These are phyloP conservation scores for Ophiostoma sp. DNA, from an alignment of 2,329 filamentous ascomycete species.

Conservation along the genomic window DNA sequence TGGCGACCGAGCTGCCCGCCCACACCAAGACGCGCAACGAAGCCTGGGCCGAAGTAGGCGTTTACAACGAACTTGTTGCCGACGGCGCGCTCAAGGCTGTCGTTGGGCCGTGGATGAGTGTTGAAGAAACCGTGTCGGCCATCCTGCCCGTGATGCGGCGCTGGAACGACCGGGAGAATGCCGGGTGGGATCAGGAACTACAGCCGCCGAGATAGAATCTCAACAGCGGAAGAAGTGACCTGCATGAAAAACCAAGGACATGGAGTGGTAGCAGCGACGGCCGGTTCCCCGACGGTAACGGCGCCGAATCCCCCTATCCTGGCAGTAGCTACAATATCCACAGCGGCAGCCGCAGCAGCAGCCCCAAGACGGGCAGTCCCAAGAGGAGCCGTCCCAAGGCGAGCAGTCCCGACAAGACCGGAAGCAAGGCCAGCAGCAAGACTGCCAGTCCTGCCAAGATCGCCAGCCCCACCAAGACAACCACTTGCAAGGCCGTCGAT, in stretches of 20 bases:
- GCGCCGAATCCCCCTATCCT: background rate
- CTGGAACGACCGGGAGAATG: slow-evolving; percentile 43
- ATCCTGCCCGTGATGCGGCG: slow-evolving; percentile 39
- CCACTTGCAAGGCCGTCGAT: background rate
- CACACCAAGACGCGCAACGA: slow-evolving; percentile 30
- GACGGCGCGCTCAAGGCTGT: slow-evolving; percentile 31
- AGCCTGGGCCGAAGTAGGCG: slow-evolving; percentile 34
- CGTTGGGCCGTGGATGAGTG: slow-evolving; percentile 41
- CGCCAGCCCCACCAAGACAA: background rate
- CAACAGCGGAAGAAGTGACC: background rate
- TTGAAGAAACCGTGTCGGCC: slow-evolving; percentile 41
- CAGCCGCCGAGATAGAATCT: slow-evolving; percentile 22
- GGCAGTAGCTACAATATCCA: background rate
- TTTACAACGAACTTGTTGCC: slow-evolving; percentile 31
- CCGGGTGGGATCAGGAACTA: slow-evolving; percentile 39
- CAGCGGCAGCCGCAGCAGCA: background rate
- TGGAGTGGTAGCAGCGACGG: background rate
- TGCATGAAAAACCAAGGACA: background rate
- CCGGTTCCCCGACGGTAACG: too few species aligned
- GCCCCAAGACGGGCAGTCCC: too few species aligned
- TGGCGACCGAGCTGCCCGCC: slow-evolving; percentile 31
- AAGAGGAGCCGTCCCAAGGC: too few species aligned
- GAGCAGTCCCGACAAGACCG: too few species aligned
- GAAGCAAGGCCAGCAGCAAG: background rate
- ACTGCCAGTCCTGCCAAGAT: background rate